Conservation (phyloP, 371 early-diverging fungal genomes). For the Lichtheimia hyalospora region DNA sequence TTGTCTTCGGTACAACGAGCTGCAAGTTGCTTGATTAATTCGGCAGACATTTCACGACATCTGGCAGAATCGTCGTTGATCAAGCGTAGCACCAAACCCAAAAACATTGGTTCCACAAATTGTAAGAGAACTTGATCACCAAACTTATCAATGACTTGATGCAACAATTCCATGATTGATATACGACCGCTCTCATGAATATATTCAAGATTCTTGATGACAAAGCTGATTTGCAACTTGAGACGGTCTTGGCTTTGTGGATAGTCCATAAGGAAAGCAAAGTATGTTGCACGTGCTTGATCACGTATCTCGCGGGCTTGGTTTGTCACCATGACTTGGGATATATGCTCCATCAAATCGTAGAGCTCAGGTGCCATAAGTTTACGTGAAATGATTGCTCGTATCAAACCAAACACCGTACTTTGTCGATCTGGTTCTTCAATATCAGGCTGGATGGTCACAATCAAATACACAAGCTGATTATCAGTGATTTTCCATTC, state of each 20-base stretch:
- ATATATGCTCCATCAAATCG: constrained; percentile 83
- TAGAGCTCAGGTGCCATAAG: constrained; percentile 88
- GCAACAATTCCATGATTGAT: constrained; percentile 84
- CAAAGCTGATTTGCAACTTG: constrained; percentile 78
- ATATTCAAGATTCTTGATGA: constrained; percentile 87
- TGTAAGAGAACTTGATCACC: constrained; percentile 71
- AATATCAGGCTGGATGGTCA: constrained; percentile 83
- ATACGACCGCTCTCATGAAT: constrained; percentile 88
- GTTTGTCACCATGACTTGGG: constrained; percentile 83
- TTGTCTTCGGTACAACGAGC: constrained; percentile 55
- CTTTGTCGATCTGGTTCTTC: constrained; percentile 85
- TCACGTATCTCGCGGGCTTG: constrained; percentile 80
- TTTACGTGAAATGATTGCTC: constrained; percentile 83
- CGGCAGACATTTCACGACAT: constrained; percentile 87
- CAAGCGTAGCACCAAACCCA: constrained; percentile 80
- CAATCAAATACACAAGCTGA: constrained; percentile 79
- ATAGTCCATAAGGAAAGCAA: constrained; percentile 92
- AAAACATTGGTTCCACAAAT: constrained; percentile 79
- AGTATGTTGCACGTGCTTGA: constrained; percentile 76
- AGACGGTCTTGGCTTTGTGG: constrained; percentile 85
- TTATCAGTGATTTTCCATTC: constrained; percentile 63
- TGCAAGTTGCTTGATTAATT: constrained; percentile 68
- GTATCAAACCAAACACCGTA: constrained; percentile 82
- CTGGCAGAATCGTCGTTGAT: constrained; percentile 90
- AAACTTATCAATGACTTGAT: constrained; percentile 77